Base-by-base conservation (phyloP, 2,329 filamentous ascomycete species). In the Aspergillus sp. region DNA sequence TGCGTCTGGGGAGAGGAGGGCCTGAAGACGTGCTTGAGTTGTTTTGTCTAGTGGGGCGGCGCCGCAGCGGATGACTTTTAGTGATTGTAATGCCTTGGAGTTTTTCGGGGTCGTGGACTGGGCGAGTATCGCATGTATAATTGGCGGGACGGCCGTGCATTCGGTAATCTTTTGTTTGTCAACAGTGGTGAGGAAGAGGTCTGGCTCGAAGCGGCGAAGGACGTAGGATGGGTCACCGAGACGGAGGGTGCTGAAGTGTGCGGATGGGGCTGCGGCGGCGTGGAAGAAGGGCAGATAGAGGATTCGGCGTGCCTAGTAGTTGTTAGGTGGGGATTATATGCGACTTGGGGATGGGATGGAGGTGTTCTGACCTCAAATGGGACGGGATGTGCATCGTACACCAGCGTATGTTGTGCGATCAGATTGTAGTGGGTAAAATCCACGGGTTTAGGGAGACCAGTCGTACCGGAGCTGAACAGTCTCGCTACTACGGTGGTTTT, bases 371-470 rank as follows among this genome's bases (percentile, higher is more conserved):
- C 39, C n/a, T 42, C 39, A 6, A 42, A 42, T 19, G 39, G 39
- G 15, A 42, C 17, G 15, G 39, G 39, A 5, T 42, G 39, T 19
- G 44, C 44, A 23, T 49, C 44, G 10, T 49, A 27, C 19, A 54
- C 21, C n/a, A 54, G n/a, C 27, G 10, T 41, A 54, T 15, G 19
- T 38, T 58, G 8, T 3, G 57, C 60, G 3, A 64, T 57, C 8
- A 64, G 48, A 38, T 64, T 64, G 1, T 15, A 19, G 36, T 64
- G 60, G 7, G 52, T 58, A 15, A 64, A 36, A 44, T 57, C 59
- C 10, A 60, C 62, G 5, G 66, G 69, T 61, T 72, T 72, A 3
- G 70, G 68, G 0, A 66, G 52, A 3, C 69, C 69, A 0, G 70
- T 71, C 7, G 70, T 72, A 1, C 70, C 70, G 42, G 64, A 68